phyloP scores from a whole-genome alignment of 306 rosid species.

The Malus domestica region ASM211411v1 NC_041796.1:3836501-3837000 shows the following conservation, averaged over 20 bases:
- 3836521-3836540: constrained; percentile 22
- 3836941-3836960: neutral
- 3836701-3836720: constrained; percentile 22
- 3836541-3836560: constrained; percentile 6
- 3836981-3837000: constrained; percentile 21
- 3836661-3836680: constrained; percentile 19
- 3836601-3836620: constrained; percentile 8
- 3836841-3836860: neutral
- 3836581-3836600: constrained; percentile 19
- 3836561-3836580: constrained; percentile 21
- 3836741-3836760: constrained; percentile 4
- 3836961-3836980: constrained; percentile 23
- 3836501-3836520: constrained; percentile 19
- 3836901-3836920: neutral
- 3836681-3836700: constrained; percentile 17
- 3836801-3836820: neutral
- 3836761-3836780: neutral
- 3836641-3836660: constrained; percentile 28
- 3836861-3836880: constrained; percentile 7
- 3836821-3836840: neutral
- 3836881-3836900: constrained; percentile 16
- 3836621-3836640: constrained; percentile 28
- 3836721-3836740: constrained; percentile 12
- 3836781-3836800: neutral
- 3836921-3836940: constrained; percentile 11